Conservation (phyloP, 176 grass and related monocot species). For the Phragmites australis region DNA sequence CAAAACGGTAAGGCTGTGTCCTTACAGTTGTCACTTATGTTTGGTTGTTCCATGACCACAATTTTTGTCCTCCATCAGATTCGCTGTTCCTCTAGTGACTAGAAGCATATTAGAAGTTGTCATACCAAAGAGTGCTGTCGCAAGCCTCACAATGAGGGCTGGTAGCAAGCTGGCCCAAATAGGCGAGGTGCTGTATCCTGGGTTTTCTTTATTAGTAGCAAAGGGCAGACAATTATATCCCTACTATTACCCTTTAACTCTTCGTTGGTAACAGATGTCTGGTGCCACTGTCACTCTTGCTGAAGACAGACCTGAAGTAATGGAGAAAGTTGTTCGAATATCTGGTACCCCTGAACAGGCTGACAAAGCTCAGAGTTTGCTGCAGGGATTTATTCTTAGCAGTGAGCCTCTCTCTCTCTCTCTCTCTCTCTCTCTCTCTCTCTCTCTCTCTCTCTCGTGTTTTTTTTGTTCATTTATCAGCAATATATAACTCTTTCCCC, state of each 20-base stretch:
- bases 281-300: slow-evolving; percentile 74
- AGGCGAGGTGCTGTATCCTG: slow-evolving; percentile 63
- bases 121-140: slow-evolving; percentile 73
- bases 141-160: slow-evolving; percentile 88
- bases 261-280: slow-evolving; percentile 69
- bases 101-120: slow-evolving; percentile 92
- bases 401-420: slow-evolving; percentile 56
- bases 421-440: neutral
- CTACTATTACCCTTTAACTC: slow-evolving; percentile 21
- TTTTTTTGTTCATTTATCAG: neutral
- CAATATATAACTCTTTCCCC: slow-evolving; percentile 12
- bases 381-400: slow-evolving; percentile 96
- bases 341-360: slow-evolving; percentile 94
- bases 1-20: slow-evolving; percentile 58
- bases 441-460: slow-evolving; percentile 21
- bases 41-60: slow-evolving; percentile 31
- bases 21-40: slow-evolving; percentile 20
- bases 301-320: slow-evolving; percentile 61
- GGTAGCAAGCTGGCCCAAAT: slow-evolving; percentile 97
- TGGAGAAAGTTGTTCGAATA: slow-evolving; percentile 82
- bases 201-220: slow-evolving; percentile 11
- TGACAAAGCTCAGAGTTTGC: slow-evolving; percentile 81
- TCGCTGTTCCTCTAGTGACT: slow-evolving; percentile 74
- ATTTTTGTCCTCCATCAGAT: slow-evolving; percentile 51
- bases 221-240: neutral